Conservation (phyloP, 495 filamentous ascomycete genomes). For the Cenococcum geophilum region DNA sequence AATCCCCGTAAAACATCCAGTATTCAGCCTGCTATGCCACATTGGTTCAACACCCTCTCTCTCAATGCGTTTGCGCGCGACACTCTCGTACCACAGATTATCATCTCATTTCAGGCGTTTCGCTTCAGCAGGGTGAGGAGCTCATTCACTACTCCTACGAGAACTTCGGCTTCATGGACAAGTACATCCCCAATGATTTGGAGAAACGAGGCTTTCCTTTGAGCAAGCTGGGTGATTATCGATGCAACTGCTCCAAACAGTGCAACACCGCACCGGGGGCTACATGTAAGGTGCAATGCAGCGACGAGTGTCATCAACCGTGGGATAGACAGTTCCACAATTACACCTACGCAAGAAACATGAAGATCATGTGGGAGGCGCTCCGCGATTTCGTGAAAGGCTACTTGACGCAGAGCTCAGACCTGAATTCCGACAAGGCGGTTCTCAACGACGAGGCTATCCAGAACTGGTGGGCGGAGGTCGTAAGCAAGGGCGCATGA, state of each 20-base stretch:
- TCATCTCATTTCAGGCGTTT: slow-evolving; percentile 40
- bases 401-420: slow-evolving; percentile 29
- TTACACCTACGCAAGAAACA: slow-evolving; percentile 45
- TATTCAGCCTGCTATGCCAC: slow-evolving; percentile 43
- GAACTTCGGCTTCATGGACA: slow-evolving; percentile 40
- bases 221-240: slow-evolving; percentile 10
- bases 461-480: slow-evolving; percentile 39
- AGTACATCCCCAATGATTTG: slow-evolving; percentile 46
- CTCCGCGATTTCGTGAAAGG: slow-evolving; percentile 38
- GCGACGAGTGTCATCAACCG: too few species aligned
- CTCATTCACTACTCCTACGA: slow-evolving; percentile 39
- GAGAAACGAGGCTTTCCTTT: slow-evolving; percentile 41
- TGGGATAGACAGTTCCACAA: slow-evolving; percentile 40
- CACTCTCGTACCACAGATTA: slow-evolving; percentile 42
- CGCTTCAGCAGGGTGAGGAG: slow-evolving; percentile 28
- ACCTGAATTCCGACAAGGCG: slow-evolving; percentile 20
- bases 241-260: too few species aligned
- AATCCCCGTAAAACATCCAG: slow-evolving; percentile 39
- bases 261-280: too few species aligned
- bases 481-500: slow-evolving; percentile 30
- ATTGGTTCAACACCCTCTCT: slow-evolving; percentile 48
- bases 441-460: slow-evolving; percentile 36
- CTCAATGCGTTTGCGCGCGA: slow-evolving; percentile 47
- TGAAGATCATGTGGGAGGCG: slow-evolving; percentile 40
- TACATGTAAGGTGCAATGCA: too few species aligned